Evolutionary conservation across 139 green algal species (phyloP).

Genomic region (Dunaliella primolecta): DNA sequence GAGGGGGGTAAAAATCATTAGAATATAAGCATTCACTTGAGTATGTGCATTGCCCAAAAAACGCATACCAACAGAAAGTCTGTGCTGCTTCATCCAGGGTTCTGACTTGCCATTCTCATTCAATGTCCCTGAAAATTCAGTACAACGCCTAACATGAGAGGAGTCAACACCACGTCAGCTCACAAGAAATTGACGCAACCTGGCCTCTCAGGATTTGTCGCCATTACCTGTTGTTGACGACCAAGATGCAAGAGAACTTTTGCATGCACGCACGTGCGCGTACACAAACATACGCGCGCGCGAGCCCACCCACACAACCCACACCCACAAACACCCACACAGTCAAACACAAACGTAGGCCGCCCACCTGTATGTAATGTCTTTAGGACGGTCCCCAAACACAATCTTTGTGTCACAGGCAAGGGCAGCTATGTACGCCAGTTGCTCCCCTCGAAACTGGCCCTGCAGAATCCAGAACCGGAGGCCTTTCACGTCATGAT

Average conservation of each 20-base stretch:
- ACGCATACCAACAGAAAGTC: background rate
- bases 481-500: too few species aligned
- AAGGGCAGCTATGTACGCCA: conserved; percentile 75
- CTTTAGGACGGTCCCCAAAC: conserved; percentile 74
- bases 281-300: conserved; percentile 8
- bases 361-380: conserved; percentile 69
- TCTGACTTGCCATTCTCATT: too few species aligned
- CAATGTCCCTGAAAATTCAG: too few species aligned
- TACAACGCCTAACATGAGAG: too few species aligned
- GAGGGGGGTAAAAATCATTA: background rate
- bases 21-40: background rate
- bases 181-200: too few species aligned
- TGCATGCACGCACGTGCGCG: background rate
- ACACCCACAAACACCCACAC: background rate
- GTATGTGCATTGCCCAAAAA: background rate
- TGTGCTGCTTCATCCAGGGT: background rate
- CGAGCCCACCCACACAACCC: background rate
- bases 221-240: too few species aligned
- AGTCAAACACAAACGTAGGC: conserved; percentile 5
- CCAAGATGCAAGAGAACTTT: too few species aligned
- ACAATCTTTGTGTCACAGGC: conserved; percentile 52
- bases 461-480: too few species aligned
- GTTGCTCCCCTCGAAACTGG: conserved; percentile 66
- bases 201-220: too few species aligned
- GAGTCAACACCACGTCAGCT: too few species aligned